Base-by-base conservation (phyloP, 2,329 filamentous ascomycete genomes). In the Ampelomyces quisqualis region DNA sequence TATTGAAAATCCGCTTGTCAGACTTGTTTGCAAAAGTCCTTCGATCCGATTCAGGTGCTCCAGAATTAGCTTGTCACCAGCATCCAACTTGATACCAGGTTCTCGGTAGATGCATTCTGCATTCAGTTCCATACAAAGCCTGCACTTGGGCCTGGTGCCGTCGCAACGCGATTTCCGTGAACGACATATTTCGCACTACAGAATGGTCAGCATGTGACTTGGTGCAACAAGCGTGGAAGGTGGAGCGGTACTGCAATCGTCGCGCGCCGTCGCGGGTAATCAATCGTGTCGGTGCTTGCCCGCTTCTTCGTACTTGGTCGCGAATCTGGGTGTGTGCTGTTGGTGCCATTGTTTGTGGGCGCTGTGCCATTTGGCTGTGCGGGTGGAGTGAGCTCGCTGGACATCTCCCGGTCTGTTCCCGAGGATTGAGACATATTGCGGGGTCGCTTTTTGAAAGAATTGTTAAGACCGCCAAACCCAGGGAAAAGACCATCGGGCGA, bases 61-160 rank as follows among this genome's bases (percentile, higher is more conserved):
- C 24, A 93, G 72, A 47, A 93, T 93, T 41, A 93, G 75, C 70
- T 90, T 91, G 73, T 91, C 88, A 51, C 88, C 88, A 23, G 87
- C 86, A 64, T 93, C 88, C 7, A 93, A 79, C 70, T 93, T 93
- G 73, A 91, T 88, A 2, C 87, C 87, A 5, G 88, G 88, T 64
- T 93, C 88, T 49, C 88, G 80, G 67, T 93, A 93, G 51, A 90
- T 78, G 67, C 88, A 93, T 49, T 91, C 86, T 30, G 86, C 88
- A 39, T 87, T 86, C 27, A 91, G 74, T 64, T 91, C 88, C 7
- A 84, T 82, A 70, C 88, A 93, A 23, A 93, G 81, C 67, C 88
- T 86, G 72, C 88, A 93, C 68, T 90, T 91, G 30, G 88, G 88
- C 54, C 88, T 83, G 7, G 79, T 85, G 38, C 86, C 86, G 64